phyloP scores from a whole-genome alignment of 768 basidiomycete species.

The Pholiota microspora region DNA sequence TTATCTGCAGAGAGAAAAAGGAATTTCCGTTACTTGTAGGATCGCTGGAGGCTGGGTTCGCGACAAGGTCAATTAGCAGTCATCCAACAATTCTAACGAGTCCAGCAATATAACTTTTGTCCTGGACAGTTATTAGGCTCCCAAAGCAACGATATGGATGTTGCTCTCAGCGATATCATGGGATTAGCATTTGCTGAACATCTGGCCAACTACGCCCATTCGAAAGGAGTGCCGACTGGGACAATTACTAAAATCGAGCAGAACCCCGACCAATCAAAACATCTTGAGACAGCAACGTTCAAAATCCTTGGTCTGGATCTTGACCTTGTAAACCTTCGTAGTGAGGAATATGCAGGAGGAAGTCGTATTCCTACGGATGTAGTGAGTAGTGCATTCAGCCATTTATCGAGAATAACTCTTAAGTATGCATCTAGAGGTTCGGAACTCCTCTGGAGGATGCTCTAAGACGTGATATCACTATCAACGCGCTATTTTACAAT shows the following conservation, averaged over 20 bases:
- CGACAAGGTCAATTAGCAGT: constrained; percentile 72
- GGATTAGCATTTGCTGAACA: constrained; percentile 85
- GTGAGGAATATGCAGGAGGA: constrained; percentile 84
- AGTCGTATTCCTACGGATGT: constrained; percentile 89
- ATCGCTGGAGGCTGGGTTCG: constrained; percentile 99
- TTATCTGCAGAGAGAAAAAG: constrained; percentile 49
- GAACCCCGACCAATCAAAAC: constrained; percentile 97
- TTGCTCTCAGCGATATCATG: constrained; percentile 88
- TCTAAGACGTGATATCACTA: constrained; percentile 86
- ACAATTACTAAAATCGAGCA: constrained; percentile 81
- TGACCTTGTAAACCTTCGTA: constrained; percentile 92
- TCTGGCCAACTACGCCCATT: constrained; percentile 60
- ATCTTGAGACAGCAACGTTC: constrained; percentile 92
- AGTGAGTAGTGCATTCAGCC: constrained; percentile 36
- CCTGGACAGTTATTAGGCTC: constrained; percentile 67
- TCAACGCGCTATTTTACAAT: constrained; percentile 96
- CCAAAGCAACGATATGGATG: constrained; percentile 89
- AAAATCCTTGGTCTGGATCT: constrained; percentile 78
- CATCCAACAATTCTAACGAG: neutral
- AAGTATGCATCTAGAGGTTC: constrained; percentile 60
- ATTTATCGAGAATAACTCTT: neutral
- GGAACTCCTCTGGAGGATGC: constrained; percentile 94
- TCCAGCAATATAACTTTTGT: neutral
- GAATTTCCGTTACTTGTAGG: constrained; percentile 66
- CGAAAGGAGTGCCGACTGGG: constrained; percentile 51